phyloP scores from a whole-genome alignment of 169 alveolate species.

The Plasmodium gonderi region DNA sequence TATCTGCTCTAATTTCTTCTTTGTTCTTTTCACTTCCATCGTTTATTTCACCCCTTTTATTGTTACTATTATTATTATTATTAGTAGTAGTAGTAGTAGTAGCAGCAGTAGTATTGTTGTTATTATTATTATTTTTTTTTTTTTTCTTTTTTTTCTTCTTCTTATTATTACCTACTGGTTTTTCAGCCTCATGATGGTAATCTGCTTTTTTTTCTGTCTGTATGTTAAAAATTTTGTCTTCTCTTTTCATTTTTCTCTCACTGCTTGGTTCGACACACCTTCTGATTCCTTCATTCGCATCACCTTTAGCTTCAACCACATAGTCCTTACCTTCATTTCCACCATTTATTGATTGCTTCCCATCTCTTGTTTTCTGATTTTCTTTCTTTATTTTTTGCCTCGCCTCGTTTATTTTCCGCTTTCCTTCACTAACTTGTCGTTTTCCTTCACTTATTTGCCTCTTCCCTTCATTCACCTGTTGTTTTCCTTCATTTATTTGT shows the following conservation, averaged over 20 bases:
- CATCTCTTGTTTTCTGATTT: slow-evolving; percentile 15
- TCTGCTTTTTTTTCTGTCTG: background rate
- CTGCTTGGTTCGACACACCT: background rate
- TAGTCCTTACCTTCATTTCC: background rate
- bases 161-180: background rate
- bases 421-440: slow-evolving; percentile 38
- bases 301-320: background rate
- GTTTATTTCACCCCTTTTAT: background rate
- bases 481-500: background rate
- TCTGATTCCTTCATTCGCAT: background rate
- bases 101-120: too few relatives aligned
- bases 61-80: background rate
- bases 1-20: background rate
- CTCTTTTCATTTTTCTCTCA: background rate
- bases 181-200: background rate
- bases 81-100: too few relatives aligned
- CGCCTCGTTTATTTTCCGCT: slow-evolving; percentile 29
- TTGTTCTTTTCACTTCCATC: background rate
- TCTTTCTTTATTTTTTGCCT: slow-evolving; percentile 32
- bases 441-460: slow-evolving; percentile 4
- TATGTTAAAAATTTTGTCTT: background rate
- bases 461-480: background rate
- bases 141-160: background rate
- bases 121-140: too few relatives aligned
- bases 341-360: background rate